Evolutionary conservation across 306 rosid species (phyloP).

Genomic region (Ceratonia siliqua): DNA sequence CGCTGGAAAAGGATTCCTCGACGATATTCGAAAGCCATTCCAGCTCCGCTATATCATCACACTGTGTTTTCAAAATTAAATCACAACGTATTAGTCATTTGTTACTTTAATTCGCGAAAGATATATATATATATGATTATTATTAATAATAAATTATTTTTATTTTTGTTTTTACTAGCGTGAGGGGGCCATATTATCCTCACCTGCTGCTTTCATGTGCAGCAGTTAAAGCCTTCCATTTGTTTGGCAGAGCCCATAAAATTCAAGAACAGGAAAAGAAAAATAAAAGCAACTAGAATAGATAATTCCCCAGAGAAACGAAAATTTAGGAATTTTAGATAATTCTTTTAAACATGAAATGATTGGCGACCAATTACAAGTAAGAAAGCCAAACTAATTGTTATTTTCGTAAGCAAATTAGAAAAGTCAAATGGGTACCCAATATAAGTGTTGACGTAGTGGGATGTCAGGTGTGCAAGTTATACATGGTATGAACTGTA

Average conservation of each 20-base stretch:
- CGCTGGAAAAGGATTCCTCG: conserved; percentile 86
- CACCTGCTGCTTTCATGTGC: background rate
- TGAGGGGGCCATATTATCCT: background rate
- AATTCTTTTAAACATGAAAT: background rate
- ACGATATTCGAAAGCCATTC: conserved; percentile 89
- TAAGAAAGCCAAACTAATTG: conserved; percentile 18
- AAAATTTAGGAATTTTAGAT: too few species aligned
- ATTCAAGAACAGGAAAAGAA: background rate
- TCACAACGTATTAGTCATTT: background rate
- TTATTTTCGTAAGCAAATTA: background rate
- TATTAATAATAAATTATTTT: background rate
- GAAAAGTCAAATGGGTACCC: background rate
- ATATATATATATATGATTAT: background rate
- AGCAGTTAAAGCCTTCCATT: background rate
- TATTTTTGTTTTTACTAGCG: background rate
- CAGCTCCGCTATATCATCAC: conserved; percentile 81
- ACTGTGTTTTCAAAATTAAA: conserved; percentile 42
- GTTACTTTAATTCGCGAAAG: too few species aligned
- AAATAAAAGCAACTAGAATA: background rate
- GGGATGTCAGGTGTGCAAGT: background rate
- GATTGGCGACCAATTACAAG: background rate
- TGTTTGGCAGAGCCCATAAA: background rate
- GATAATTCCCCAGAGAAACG: background rate
- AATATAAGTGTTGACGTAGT: background rate
- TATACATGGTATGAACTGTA: background rate